Percentiles rank a stretch among this genome's conserved stretches.
Evolutionary conservation across 2,329 filamentous ascomycete genomes (phyloP).

Genomic region (Stenocarpella maydis): DNA sequence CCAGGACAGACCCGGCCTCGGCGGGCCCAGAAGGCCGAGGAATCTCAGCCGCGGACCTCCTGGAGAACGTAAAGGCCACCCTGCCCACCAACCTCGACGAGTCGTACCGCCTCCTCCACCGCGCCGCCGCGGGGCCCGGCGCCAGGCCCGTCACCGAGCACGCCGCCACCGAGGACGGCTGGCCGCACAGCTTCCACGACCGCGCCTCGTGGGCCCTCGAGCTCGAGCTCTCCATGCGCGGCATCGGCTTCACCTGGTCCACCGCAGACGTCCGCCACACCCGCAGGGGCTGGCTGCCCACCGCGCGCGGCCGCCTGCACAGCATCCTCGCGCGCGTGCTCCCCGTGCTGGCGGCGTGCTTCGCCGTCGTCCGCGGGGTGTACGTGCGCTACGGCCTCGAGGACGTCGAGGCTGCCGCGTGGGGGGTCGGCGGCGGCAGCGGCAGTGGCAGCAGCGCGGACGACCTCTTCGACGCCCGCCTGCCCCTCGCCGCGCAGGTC

Average conservation of each 20-base stretch:
- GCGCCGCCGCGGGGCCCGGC: conserved; percentile 39
- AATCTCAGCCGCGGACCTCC: not conserved
- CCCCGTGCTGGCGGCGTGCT: conserved; percentile 47
- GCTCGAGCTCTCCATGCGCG: conserved; percentile 53
- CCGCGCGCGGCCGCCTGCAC: conserved; percentile 48
- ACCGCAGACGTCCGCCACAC: conserved; percentile 54
- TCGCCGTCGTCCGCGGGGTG: conserved; percentile 44
- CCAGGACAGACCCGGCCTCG: not conserved
- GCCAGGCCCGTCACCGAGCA: conserved; percentile 47
- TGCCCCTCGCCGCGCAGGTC: conserved; percentile 46
- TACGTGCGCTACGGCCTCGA: conserved; percentile 41
- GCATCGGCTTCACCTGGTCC: conserved; percentile 54
- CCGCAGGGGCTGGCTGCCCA: conserved; percentile 52
- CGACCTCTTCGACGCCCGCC: conserved; percentile 46
- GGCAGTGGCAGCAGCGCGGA: too few relatives aligned
- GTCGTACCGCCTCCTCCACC: conserved; percentile 36
- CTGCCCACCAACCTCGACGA: not conserved
- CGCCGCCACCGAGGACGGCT: conserved; percentile 48
- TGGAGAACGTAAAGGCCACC: conserved; percentile 12
- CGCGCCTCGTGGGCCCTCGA: conserved; percentile 54
- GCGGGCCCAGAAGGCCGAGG: not conserved
- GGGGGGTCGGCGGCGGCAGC: too few relatives aligned
- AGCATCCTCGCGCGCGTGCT: conserved; percentile 49
- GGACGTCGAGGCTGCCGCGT: conserved; percentile 20
- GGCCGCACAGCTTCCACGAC: conserved; percentile 48